Evolutionary conservation across 1,284 basidiomycete genomes (phyloP), one percentile per base, ranked within the genome.

Genomic region (Microbotryomycetes sp.): DNA sequence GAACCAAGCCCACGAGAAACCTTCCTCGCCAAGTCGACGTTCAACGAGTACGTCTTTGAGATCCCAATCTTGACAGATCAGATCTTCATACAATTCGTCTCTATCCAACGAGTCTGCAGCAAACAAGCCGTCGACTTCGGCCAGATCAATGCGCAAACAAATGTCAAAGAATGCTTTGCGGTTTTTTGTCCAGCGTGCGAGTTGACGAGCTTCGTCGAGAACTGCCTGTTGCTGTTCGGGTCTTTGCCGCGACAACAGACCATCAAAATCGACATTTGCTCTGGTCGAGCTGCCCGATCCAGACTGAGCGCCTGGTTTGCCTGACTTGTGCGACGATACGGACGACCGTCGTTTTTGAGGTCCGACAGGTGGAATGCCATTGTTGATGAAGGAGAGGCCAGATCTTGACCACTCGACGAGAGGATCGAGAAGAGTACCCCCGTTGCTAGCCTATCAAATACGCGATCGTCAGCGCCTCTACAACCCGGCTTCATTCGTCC

Each of bases 1-100:
- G 60, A 63, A 67, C 65, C 65, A 67, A 3, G 62, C 65, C 56
- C 59, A 67, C 5, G 58, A 55, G 35, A 67, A 52, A 35, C 57
- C 55, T 15, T 35, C 28, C 9, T 9, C 45, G 18, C 35, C 35
- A 11, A 41, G 18, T 41, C 18, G 9, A 3, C 45, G 52, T n/a
- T 52, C 52, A 2, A 7, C 29, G 1, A 49, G 16, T 16, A n/a
- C 11, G 18, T 54, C 45, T 18, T 29, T 24, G 15, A 50, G 31
- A 4, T 54, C 27, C 16, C 56, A 35, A 23, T 45, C 54, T 21
- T 54, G 51, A 15, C 50, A 18, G 15, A 67, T 41, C 13, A 61
- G 55, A 23, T 51, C 54, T 27, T 59, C 48, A 57, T 59, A 67
- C 24, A 67, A 45, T 1, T n/a, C 21, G 5, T 50, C 15, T 4